Percentiles rank a stretch among this genome's conserved stretches.
These are phyloP conservation scores for Sporodiniella umbellata DNA, from an alignment of 371 early-diverging fungal species.

Conservation along the genomic window DNA sequence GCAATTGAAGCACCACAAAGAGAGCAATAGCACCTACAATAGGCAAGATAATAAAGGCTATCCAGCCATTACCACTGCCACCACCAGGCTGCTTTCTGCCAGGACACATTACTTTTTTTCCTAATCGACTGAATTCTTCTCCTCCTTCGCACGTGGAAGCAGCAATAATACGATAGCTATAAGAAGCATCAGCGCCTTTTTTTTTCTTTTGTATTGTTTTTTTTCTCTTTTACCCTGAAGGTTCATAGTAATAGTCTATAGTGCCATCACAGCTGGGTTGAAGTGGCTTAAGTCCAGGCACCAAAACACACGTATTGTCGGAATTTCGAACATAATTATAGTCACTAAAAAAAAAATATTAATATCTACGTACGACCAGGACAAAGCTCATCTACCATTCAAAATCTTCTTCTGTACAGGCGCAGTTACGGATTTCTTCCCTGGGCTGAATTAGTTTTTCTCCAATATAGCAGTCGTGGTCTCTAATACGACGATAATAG, in stretches of 20 bases:
- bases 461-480: slow-evolving; percentile 76
- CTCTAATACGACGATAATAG: slow-evolving; percentile 79
- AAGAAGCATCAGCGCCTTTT: no score
- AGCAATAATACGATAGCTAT: slow-evolving; percentile 76
- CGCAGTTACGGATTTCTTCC: slow-evolving; percentile 58
- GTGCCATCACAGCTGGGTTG: slow-evolving; percentile 54
- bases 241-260: slow-evolving; percentile 57
- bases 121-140: slow-evolving; percentile 41
- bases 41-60: slow-evolving; percentile 34
- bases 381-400: slow-evolving; percentile 80
- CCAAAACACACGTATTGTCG: slow-evolving; percentile 59
- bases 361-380: no score
- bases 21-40: slow-evolving; percentile 35
- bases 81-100: slow-evolving; percentile 44
- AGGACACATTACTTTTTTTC: slow-evolving; percentile 64
- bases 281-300: slow-evolving; percentile 57
- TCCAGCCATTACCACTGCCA: slow-evolving; percentile 19
- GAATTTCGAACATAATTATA: slow-evolving; percentile 71
- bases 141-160: slow-evolving; percentile 69
- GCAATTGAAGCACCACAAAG: slow-evolving; percentile 33
- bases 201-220: background rate
- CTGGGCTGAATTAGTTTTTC: slow-evolving; percentile 65
- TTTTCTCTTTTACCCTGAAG: slow-evolving; percentile 33
- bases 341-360: slow-evolving; percentile 46
- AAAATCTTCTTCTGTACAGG: slow-evolving; percentile 79